Conservation (phyloP, 192 early-diverging fungal species). For the Gamsiella multidivaricata region DNA sequence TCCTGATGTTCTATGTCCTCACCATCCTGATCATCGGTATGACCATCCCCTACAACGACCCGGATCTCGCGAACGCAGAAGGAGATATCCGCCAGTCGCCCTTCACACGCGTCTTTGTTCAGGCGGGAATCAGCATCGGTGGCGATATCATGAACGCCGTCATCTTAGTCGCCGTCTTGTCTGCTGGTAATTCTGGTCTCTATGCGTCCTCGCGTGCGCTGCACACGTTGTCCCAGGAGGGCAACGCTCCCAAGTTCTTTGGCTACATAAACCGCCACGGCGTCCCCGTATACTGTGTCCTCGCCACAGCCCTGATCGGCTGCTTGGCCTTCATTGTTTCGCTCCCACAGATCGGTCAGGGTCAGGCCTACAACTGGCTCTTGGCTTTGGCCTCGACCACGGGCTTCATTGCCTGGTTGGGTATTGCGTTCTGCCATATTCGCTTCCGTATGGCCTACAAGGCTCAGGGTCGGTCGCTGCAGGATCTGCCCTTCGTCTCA, state of each 20-base stretch:
- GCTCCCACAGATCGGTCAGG: constrained; percentile 67
- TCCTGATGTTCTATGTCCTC: constrained; percentile 85
- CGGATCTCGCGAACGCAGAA: constrained; percentile 56
- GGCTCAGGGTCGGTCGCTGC: constrained; percentile 70
- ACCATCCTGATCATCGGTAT: constrained; percentile 92
- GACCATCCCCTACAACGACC: constrained; percentile 77
- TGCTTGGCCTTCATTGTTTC: constrained; percentile 66
- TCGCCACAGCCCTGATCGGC: constrained; percentile 71
- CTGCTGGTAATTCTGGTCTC: constrained; percentile 85
- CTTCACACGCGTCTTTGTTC: constrained; percentile 72
- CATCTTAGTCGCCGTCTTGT: constrained; percentile 69
- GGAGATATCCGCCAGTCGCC: constrained; percentile 70
- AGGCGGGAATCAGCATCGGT: constrained; percentile 66
- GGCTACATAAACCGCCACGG: constrained; percentile 67
- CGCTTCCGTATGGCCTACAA: constrained; percentile 83
- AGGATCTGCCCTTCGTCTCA: constrained; percentile 74
- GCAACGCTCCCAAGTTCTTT: constrained; percentile 74
- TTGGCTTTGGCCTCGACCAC: constrained; percentile 73
- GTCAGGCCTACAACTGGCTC: constrained; percentile 72
- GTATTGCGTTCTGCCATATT: constrained; percentile 79
- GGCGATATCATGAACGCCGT: constrained; percentile 75
- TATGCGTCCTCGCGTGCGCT: constrained; percentile 84
- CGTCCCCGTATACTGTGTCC: constrained; percentile 69
- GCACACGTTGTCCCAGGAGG: constrained; percentile 76
- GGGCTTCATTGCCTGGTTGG: constrained; percentile 83